A percentile compares a stretch with the other conserved stretches of the same genome.
These are phyloP conservation scores for Eurotiales sp. DNA, from an alignment of 2,329 filamentous ascomycete species.

Conservation along the genomic window DNA sequence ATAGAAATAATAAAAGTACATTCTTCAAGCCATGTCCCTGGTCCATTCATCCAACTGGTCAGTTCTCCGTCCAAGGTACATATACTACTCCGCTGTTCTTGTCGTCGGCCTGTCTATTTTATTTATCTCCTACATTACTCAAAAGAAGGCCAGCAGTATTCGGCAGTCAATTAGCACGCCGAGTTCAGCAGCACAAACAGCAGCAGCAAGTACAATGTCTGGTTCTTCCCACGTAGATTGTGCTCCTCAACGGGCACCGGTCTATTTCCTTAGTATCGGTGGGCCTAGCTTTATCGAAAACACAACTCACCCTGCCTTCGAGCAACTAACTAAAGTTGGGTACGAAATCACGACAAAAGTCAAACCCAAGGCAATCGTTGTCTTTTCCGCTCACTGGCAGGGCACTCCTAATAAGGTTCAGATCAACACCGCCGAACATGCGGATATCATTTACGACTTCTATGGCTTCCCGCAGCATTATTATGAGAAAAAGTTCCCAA, in stretches of 20 bases:
- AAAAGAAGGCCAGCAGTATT: not conserved
- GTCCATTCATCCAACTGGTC: not conserved
- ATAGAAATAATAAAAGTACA: not conserved
- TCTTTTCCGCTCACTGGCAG: slow-evolving; percentile 78
- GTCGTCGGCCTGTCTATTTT: slow-evolving; percentile 4
- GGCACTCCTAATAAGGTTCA: slow-evolving; percentile 53
- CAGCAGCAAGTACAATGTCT: not conserved
- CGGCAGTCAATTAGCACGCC: not conserved
- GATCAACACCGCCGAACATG: slow-evolving; percentile 63
- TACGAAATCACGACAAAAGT: slow-evolving; percentile 66
- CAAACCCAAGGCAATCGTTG: slow-evolving; percentile 67
- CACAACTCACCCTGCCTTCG: slow-evolving; percentile 61
- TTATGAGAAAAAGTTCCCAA: slow-evolving; percentile 65
- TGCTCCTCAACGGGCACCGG: slow-evolving; percentile 36
- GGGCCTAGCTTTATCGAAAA: slow-evolving; percentile 24
- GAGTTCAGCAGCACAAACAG: too few species aligned
- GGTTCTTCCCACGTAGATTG: not conserved
- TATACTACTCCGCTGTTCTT: slow-evolving; percentile 1
- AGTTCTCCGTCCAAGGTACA: not conserved
- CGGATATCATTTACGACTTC: slow-evolving; percentile 69
- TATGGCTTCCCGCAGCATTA: slow-evolving; percentile 68
- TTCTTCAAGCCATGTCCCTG: not conserved
- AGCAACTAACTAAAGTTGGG: slow-evolving; percentile 62
- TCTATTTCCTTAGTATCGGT: slow-evolving; percentile 53
- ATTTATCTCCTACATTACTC: not conserved